A percentile compares a stretch with the other conserved stretches of the same genome.
Conservation (phyloP, 345 rosid genomes). For the Gossypium arboreum region DNA sequence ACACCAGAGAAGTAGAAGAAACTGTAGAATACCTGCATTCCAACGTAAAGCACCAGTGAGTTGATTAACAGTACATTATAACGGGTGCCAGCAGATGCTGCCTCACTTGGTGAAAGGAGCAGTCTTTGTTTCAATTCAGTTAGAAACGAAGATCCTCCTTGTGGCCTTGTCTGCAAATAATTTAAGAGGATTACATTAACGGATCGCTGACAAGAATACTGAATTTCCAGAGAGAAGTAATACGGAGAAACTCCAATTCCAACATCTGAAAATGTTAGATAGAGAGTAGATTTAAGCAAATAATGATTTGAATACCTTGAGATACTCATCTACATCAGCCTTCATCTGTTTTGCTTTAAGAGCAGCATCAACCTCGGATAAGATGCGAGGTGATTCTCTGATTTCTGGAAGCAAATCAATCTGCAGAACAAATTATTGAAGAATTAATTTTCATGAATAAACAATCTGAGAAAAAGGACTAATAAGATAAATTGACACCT, state of each 20-base stretch:
- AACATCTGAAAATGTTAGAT: neutral
- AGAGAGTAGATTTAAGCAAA: neutral
- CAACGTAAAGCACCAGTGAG: conserved; percentile 93
- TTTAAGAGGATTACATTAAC: neutral
- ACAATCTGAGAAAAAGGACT: neutral
- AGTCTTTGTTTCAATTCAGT: conserved; percentile 79
- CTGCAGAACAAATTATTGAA: conserved; percentile 31
- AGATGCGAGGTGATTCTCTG: conserved; percentile 70
- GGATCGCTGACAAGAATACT: neutral
- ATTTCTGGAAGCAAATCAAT: conserved; percentile 95
- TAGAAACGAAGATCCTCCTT: conserved; percentile 62
- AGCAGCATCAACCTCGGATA: conserved; percentile 88
- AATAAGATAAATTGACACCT: conserved; percentile 34
- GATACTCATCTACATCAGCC: conserved; percentile 88
- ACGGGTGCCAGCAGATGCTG: conserved; percentile 74
- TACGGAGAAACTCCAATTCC: neutral
- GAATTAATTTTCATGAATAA: neutral
- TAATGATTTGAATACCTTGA: conserved; percentile 45
- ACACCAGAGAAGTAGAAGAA: neutral
- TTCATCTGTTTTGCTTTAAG: conserved; percentile 78
- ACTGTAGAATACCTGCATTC: conserved; percentile 74
- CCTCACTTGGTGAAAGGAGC: conserved; percentile 70
- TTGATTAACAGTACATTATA: conserved; percentile 88
- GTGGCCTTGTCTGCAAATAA: conserved; percentile 59
- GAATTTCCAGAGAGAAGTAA: neutral